phyloP scores from a whole-genome alignment of 768 basidiomycete species.

The Russula dissimulans region DNA sequence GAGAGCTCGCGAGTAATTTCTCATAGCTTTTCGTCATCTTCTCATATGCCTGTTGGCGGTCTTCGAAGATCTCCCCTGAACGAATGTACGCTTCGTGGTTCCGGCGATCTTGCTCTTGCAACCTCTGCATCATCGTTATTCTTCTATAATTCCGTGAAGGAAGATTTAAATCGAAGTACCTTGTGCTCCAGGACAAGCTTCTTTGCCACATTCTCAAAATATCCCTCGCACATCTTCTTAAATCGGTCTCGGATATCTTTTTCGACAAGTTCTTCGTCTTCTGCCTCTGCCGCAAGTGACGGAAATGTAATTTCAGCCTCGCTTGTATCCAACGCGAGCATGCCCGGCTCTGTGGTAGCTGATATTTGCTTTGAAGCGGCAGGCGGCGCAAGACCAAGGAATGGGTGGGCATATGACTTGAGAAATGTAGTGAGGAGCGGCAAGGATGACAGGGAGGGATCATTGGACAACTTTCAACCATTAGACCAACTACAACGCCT shows the following conservation, averaged over 20 bases:
- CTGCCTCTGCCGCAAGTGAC: conserved; percentile 27
- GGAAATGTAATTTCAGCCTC: conserved; percentile 30
- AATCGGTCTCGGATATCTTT: conserved; percentile 82
- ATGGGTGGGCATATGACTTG: conserved; percentile 85
- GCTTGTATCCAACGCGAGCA: conserved; percentile 34
- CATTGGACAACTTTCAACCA: conserved; percentile 63
- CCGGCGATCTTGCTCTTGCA: conserved; percentile 93
- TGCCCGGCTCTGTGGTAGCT: conserved; percentile 45
- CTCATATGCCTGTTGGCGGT: conserved; percentile 97
- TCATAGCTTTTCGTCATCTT: conserved; percentile 97
- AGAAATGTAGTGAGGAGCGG: conserved; percentile 88
- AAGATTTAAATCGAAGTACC: conserved; percentile 33
- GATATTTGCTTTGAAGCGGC: conserved; percentile 50
- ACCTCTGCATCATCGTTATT: conserved; percentile 41
- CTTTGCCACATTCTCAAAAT: conserved; percentile 87
- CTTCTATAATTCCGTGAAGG: not conserved
- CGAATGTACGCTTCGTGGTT: conserved; percentile 99
- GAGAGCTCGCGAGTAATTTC: conserved; percentile 79
- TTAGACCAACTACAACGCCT: conserved; percentile 13
- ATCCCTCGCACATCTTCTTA: conserved; percentile 86
- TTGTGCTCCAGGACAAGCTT: conserved; percentile 89
- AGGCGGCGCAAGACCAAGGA: conserved; percentile 63
- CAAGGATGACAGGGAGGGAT: conserved; percentile 76
- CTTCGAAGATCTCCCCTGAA: conserved; percentile 98
- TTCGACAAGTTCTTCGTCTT: conserved; percentile 72